Conservation (phyloP, 768 basidiomycete genomes). For the Suillus americanus region DNA sequence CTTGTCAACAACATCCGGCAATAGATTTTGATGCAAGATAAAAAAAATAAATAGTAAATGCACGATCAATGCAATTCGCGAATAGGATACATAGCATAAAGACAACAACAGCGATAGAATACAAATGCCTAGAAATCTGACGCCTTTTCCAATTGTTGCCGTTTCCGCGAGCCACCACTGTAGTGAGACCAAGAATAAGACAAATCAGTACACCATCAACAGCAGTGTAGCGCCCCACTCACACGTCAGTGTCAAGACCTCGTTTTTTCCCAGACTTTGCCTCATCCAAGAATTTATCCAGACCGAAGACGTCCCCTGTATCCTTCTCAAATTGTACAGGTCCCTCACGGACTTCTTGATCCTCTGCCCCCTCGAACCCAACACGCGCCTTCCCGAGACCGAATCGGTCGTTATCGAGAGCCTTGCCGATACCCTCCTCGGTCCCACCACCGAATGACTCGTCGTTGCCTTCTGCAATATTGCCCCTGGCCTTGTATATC, state of each 20-base stretch:
- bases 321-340: slow-evolving; percentile 99
- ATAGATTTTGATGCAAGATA: neutral
- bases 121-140: slow-evolving; percentile 36
- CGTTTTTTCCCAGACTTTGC: slow-evolving; percentile 95
- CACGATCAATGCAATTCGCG: neutral
- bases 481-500: slow-evolving; percentile 96
- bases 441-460: slow-evolving; percentile 94
- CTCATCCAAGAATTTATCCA: slow-evolving; percentile 96
- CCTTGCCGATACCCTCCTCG: slow-evolving; percentile 90
- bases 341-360: slow-evolving; percentile 84
- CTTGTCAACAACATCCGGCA: neutral
- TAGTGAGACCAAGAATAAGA: neutral
- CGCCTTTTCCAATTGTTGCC: slow-evolving; percentile 67
- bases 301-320: slow-evolving; percentile 92
- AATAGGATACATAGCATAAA: slow-evolving; percentile 10
- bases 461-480: slow-evolving; percentile 81
- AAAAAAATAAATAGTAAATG: neutral
- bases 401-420: slow-evolving; percentile 92
- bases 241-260: slow-evolving; percentile 77
- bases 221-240: slow-evolving; percentile 28
- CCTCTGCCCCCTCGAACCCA: slow-evolving; percentile 90
- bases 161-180: slow-evolving; percentile 63
- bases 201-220: slow-evolving; percentile 5
- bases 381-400: slow-evolving; percentile 78
- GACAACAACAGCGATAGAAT: slow-evolving; percentile 4